These are phyloP conservation scores for Eucalyptus camaldulensis DNA, from an alignment of 345 rosid species.

Conservation along the genomic window DNA sequence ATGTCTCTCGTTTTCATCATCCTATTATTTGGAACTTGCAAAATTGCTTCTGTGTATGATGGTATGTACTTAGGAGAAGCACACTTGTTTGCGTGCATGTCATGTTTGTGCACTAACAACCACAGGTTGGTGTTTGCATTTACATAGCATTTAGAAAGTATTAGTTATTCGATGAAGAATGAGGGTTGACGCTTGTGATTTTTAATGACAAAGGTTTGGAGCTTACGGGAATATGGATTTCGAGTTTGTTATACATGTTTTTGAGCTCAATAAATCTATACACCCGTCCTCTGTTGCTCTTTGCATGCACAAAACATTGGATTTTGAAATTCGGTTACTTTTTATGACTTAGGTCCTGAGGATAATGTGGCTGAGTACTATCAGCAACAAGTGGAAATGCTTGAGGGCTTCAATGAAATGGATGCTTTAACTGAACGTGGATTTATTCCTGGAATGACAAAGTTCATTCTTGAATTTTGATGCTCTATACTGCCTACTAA, in stretches of 20 bases:
- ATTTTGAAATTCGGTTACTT: neutral
- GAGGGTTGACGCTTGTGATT: neutral
- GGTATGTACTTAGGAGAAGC: too few relatives aligned
- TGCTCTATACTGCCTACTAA: neutral
- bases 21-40: too few relatives aligned
- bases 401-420: conserved; percentile 94
- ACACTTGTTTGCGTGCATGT: too few relatives aligned
- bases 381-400: conserved; percentile 96
- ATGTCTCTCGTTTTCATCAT: too few relatives aligned
- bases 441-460: conserved; percentile 76
- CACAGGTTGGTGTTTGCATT: too few relatives aligned
- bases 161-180: neutral
- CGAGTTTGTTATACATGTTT: neutral
- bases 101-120: too few relatives aligned
- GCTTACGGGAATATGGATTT: neutral
- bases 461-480: conserved; percentile 17
- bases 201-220: neutral
- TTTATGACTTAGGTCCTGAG: conserved; percentile 43
- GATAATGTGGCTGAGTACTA: conserved; percentile 90
- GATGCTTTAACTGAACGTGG: conserved; percentile 92
- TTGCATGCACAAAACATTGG: neutral
- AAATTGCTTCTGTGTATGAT: too few relatives aligned
- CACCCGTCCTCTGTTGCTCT: neutral
- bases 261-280: neutral
- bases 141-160: neutral